Conservation (phyloP, 1,284 basidiomycete species). For the Bjerkandera adusta region DNA sequence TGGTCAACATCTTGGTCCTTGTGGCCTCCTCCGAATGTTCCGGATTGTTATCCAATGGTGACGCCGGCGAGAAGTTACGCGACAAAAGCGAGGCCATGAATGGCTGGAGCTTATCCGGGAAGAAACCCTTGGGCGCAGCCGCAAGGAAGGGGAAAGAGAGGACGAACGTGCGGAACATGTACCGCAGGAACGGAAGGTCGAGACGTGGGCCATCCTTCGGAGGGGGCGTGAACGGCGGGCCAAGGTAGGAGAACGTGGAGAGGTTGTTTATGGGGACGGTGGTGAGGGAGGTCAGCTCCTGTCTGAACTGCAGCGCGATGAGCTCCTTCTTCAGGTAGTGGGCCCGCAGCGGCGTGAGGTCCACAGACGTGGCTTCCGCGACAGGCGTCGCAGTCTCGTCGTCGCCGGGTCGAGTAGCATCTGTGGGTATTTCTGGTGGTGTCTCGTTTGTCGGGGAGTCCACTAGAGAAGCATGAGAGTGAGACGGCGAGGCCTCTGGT, state of each 20-base stretch:
- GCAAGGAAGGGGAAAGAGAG: constrained; percentile 93
- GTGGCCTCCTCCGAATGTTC: constrained; percentile 53
- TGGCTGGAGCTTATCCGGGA: constrained; percentile 89
- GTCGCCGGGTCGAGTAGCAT: neutral
- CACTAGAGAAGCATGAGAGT: constrained; percentile 9
- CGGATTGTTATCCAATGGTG: constrained; percentile 56
- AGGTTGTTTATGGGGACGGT: constrained; percentile 52
- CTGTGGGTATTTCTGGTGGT: constrained; percentile 7
- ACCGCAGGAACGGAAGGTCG: constrained; percentile 86
- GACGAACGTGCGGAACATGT: constrained; percentile 88
- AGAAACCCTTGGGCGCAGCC: constrained; percentile 84
- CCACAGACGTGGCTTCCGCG: constrained; percentile 4
- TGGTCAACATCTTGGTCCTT: constrained; percentile 49
- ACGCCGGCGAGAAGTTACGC: constrained; percentile 70
- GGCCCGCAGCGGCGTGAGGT: constrained; percentile 32
- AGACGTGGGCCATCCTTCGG: constrained; percentile 56
- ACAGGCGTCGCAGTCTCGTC: neutral
- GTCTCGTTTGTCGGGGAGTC: constrained; percentile 15
- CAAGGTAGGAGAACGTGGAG: constrained; percentile 83
- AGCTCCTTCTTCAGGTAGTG: constrained; percentile 36
- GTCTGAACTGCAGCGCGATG: constrained; percentile 77
- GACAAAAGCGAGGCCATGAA: constrained; percentile 83
- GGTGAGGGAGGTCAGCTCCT: constrained; percentile 74
- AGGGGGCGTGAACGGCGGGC: constrained; percentile 79
- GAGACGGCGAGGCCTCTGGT: constrained; percentile 24